Conservation (phyloP, 2,329 filamentous ascomycete genomes). For the Pseudonectria foliicola region DNA sequence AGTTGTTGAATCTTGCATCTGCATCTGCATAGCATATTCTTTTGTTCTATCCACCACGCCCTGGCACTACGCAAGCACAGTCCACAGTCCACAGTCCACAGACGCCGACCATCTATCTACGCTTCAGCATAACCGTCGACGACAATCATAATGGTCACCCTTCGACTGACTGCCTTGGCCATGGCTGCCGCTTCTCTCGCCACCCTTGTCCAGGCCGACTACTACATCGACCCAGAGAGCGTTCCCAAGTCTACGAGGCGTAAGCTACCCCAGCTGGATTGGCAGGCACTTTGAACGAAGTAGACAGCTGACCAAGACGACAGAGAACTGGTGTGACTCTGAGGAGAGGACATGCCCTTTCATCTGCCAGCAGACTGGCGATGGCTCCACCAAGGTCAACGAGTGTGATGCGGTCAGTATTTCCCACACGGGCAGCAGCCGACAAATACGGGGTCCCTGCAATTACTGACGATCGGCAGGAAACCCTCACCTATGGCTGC, state of each 20-base stretch:
- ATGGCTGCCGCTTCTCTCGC: slow-evolving; percentile 43
- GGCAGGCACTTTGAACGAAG: no score
- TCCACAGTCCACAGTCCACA: no score
- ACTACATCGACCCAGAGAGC: slow-evolving; percentile 53
- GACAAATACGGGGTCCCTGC: neutral
- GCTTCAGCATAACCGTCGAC: slow-evolving; percentile 1
- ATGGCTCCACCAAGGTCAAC: slow-evolving; percentile 50
- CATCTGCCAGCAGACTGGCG: slow-evolving; percentile 59
- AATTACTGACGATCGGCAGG: slow-evolving; percentile 27
- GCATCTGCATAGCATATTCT: no score
- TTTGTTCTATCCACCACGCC: no score
- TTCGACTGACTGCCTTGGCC: slow-evolving; percentile 47
- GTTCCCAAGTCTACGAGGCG: slow-evolving; percentile 47
- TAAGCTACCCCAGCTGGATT: slow-evolving; percentile 31
- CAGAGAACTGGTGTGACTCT: slow-evolving; percentile 58
- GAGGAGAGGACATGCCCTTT: slow-evolving; percentile 60
- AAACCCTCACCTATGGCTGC: slow-evolving; percentile 61
- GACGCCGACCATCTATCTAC: no score
- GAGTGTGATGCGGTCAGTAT: slow-evolving; percentile 55
- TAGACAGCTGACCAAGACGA: slow-evolving; percentile 13
- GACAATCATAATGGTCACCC: slow-evolving; percentile 43
- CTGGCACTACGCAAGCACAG: no score
- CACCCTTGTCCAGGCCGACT: slow-evolving; percentile 47
- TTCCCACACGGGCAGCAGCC: slow-evolving; percentile 10
- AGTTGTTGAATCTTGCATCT: neutral